Percentiles rank a stretch among this genome's conserved stretches.
Conservation (phyloP, 495 filamentous ascomycete species). For the Penicillium subrubescens region DNA sequence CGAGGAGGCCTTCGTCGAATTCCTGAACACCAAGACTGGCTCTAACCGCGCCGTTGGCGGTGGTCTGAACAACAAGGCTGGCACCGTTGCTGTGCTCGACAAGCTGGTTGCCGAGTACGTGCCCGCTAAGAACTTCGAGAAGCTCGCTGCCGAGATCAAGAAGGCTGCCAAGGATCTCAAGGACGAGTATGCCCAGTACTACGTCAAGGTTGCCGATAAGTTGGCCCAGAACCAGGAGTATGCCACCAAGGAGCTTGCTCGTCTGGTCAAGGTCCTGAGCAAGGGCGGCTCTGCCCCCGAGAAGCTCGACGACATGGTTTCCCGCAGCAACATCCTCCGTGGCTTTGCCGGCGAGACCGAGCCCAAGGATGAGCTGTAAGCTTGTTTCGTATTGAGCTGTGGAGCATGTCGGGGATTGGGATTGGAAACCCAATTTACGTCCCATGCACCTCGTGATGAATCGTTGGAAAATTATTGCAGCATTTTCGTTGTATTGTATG, state of each 20-base stretch:
- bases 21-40: conserved; percentile 86
- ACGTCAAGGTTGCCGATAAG: conserved; percentile 88
- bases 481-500: conserved; percentile 20
- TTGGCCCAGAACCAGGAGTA: conserved; percentile 73
- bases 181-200: conserved; percentile 91
- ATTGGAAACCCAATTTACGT: neutral
- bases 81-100: conserved; percentile 79
- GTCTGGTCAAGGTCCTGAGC: conserved; percentile 75
- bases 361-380: conserved; percentile 67
- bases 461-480: conserved; percentile 9
- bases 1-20: conserved; percentile 75
- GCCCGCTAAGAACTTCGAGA: conserved; percentile 52
- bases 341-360: conserved; percentile 62
- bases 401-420: conserved; percentile 1
- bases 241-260: conserved; percentile 80
- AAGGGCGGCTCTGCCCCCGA: conserved; percentile 84
- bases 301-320: conserved; percentile 88
- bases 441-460: conserved; percentile 10
- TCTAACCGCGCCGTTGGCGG: conserved; percentile 86
- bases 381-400: conserved; percentile 9
- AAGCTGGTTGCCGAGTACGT: conserved; percentile 67
- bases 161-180: conserved; percentile 67
- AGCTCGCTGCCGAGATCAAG: conserved; percentile 65
- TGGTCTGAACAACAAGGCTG: conserved; percentile 74
- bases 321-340: conserved; percentile 84